Evolutionary conservation across 2,329 filamentous ascomycete species (phyloP).

Genomic region (Microdochium bolleyi): DNA sequence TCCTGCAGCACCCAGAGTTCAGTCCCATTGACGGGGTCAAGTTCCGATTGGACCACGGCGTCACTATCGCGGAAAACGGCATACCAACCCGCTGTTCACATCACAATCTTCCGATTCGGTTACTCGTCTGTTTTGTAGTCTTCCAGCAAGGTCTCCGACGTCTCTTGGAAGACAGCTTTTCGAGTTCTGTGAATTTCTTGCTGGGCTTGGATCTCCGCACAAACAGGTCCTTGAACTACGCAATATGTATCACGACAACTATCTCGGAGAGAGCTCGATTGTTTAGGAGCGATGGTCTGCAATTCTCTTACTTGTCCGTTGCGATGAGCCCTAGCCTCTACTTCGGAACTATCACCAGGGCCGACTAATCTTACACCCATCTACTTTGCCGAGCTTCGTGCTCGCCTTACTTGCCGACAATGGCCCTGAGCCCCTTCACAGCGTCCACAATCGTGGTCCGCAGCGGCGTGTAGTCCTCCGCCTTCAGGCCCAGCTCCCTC

Average conservation of each 20-base stretch:
- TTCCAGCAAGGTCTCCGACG: neutral
- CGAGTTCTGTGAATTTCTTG: neutral
- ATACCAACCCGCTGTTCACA: neutral
- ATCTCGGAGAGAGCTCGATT: neutral
- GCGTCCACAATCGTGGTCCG: neutral
- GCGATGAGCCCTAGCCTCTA: neutral
- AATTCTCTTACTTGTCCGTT: neutral
- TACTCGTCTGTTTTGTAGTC: neutral
- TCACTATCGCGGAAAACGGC: neutral
- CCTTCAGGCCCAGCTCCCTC: neutral
- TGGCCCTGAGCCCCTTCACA: neutral
- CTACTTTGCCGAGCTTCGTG: no score
- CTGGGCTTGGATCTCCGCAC: neutral
- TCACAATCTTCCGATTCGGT: neutral
- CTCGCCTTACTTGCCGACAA: no score
- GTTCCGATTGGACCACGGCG: neutral
- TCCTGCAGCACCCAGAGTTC: neutral
- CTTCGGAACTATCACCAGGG: neutral
- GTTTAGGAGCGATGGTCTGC: neutral
- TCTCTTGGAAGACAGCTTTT: neutral
- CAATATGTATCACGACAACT: neutral
- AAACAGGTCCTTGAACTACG: neutral
- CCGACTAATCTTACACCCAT: no score
- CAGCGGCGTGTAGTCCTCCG: neutral
- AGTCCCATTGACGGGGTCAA: neutral